Percentiles rank a stretch among this genome's conserved stretches.
These are phyloP conservation scores for Beauveria bassiana DNA, from an alignment of 2,329 filamentous ascomycete species.

Conservation along the genomic window DNA sequence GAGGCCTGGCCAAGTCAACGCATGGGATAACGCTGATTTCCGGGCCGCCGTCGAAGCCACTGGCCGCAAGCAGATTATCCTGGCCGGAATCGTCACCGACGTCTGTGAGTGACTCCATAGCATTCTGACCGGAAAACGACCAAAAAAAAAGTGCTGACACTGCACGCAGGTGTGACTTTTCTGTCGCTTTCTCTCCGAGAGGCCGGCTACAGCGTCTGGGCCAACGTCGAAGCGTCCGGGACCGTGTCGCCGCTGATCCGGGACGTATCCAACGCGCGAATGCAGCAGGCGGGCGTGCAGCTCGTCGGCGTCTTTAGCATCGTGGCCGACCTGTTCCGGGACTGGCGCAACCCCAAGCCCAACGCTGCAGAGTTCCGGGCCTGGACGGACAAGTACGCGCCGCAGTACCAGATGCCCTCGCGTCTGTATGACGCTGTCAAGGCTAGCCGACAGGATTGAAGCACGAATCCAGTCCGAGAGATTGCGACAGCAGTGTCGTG, in stretches of 20 bases:
- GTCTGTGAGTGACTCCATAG: conserved; percentile 35
- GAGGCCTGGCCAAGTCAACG: conserved; percentile 65
- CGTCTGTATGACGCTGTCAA: background rate
- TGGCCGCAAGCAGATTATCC: conserved; percentile 60
- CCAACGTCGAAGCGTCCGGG: conserved; percentile 63
- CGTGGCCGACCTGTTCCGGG: conserved; percentile 61
- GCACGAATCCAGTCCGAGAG: too few species aligned
- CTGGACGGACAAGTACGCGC: background rate
- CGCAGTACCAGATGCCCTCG: background rate
- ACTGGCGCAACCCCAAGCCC: conserved; percentile 45
- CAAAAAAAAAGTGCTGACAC: background rate
- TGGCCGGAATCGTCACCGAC: conserved; percentile 67
- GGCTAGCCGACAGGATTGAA: background rate
- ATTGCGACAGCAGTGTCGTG: too few species aligned
- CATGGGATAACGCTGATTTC: conserved; percentile 69
- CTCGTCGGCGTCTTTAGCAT: conserved; percentile 56
- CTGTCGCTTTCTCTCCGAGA: conserved; percentile 63
- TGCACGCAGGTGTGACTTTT: conserved; percentile 50
- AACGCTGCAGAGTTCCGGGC: background rate
- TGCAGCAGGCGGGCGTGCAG: conserved; percentile 60
- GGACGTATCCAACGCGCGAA: conserved; percentile 57
- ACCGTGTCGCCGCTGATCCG: conserved; percentile 55
- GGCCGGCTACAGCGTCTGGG: conserved; percentile 66
- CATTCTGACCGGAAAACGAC: background rate
- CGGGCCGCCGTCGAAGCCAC: conserved; percentile 55